Evolutionary conservation across 768 basidiomycete species (phyloP).

Genomic region (Podaxis sp.): DNA sequence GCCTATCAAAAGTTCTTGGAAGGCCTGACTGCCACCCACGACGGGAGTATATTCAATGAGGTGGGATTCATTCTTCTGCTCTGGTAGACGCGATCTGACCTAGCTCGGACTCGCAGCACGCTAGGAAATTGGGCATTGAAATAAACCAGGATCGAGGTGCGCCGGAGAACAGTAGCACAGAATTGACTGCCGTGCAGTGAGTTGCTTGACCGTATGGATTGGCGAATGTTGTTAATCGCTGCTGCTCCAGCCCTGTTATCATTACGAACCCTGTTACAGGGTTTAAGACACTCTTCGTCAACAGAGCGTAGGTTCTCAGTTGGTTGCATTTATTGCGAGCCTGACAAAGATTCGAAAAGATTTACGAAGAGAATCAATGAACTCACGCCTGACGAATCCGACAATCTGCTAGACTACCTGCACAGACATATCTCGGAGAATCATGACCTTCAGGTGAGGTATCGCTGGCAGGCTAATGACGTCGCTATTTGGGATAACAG

Average conservation of each 20-base stretch:
- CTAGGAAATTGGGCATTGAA: conserved; percentile 13
- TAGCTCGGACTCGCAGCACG: background rate
- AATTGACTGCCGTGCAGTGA: conserved; percentile 52
- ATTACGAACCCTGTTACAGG: conserved; percentile 63
- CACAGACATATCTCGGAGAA: conserved; percentile 51
- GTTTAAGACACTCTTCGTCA: conserved; percentile 57
- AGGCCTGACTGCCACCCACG: conserved; percentile 56
- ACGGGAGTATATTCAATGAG: conserved; percentile 22
- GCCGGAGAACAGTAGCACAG: conserved; percentile 49
- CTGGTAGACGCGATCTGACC: background rate
- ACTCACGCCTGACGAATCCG: conserved; percentile 54
- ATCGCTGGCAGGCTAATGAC: conserved; percentile 50
- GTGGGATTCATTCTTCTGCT: background rate
- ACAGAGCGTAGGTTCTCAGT: conserved; percentile 35
- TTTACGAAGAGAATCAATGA: conserved; percentile 52
- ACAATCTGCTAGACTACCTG: conserved; percentile 48
- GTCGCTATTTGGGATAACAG: conserved; percentile 67
- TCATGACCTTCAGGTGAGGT: conserved; percentile 57
- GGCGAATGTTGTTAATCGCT: background rate
- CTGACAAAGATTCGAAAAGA: background rate
- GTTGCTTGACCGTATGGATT: conserved; percentile 14
- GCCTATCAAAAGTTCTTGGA: conserved; percentile 53
- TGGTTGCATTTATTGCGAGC: background rate
- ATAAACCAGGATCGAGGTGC: conserved; percentile 42
- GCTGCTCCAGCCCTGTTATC: conserved; percentile 42